phyloP scores from a whole-genome alignment of 495 filamentous ascomycete species.

The Talaromyces adpressus region DNA sequence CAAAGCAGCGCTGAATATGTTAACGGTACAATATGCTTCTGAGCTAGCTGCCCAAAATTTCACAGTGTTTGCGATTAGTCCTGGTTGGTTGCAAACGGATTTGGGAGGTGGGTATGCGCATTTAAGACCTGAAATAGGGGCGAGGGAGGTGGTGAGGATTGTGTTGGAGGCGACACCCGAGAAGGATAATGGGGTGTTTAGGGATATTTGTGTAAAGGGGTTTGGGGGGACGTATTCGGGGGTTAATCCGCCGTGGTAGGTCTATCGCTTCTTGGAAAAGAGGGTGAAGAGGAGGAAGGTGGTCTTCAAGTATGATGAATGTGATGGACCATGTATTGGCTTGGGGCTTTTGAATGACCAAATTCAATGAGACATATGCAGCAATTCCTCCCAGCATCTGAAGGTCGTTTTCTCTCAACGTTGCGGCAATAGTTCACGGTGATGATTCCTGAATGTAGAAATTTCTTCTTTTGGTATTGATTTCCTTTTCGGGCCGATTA shows the following conservation, averaged over 20 bases:
- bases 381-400: too few relatives aligned
- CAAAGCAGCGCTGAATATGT: conserved; percentile 35
- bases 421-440: too few relatives aligned
- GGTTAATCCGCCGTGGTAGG: conserved; percentile 3
- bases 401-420: too few relatives aligned
- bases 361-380: too few relatives aligned
- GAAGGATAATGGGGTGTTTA: conserved; percentile 35
- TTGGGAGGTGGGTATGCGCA: conserved; percentile 37
- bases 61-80: conserved; percentile 24
- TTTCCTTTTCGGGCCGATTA: not conserved
- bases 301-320: too few relatives aligned
- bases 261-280: not conserved
- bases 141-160: conserved; percentile 37
- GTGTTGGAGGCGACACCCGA: conserved; percentile 25
- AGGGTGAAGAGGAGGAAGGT: too few relatives aligned
- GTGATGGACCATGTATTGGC: too few relatives aligned
- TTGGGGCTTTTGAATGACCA: too few relatives aligned
- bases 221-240: not conserved
- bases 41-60: conserved; percentile 23
- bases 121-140: conserved; percentile 34
- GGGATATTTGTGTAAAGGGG: conserved; percentile 31
- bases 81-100: conserved; percentile 44
- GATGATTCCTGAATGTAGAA: not conserved
- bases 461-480: not conserved
- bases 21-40: conserved; percentile 28